These are phyloP conservation scores for Neophaeococcomyces mojaviensis DNA, from an alignment of 2,329 filamentous ascomycete genomes.

Conservation along the genomic window DNA sequence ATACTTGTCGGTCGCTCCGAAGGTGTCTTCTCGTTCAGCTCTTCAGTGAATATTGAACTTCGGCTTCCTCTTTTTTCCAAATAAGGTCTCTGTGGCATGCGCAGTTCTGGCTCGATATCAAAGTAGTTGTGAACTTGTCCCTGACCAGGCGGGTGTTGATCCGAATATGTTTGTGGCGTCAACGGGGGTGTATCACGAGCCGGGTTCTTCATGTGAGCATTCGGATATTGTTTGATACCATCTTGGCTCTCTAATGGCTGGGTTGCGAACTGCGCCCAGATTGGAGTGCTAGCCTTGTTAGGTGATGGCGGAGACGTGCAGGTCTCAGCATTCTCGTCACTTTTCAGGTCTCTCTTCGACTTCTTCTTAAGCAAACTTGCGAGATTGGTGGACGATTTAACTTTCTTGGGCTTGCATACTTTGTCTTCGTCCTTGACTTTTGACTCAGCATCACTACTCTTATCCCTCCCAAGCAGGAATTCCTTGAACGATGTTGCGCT, in stretches of 20 bases:
- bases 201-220: slow-evolving; percentile 37
- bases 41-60: slow-evolving; percentile 25
- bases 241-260: slow-evolving; percentile 29
- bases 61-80: slow-evolving; percentile 22
- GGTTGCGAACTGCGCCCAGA: slow-evolving; percentile 68
- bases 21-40: slow-evolving; percentile 24
- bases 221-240: slow-evolving; percentile 36
- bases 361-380: slow-evolving; percentile 67
- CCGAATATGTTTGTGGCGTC: slow-evolving; percentile 42
- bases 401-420: slow-evolving; percentile 52
- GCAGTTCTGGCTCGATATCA: slow-evolving; percentile 38
- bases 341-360: slow-evolving; percentile 61
- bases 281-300: slow-evolving; percentile 53
- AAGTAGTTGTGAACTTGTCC: slow-evolving; percentile 52
- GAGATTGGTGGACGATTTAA: slow-evolving; percentile 78
- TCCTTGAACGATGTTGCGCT: slow-evolving; percentile 23
- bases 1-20: slow-evolving; percentile 12
- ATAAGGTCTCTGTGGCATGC: slow-evolving; percentile 34
- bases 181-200: slow-evolving; percentile 52
- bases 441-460: slow-evolving; percentile 30
- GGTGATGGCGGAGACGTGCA: slow-evolving; percentile 49
- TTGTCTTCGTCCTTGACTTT: slow-evolving; percentile 27
- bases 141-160: slow-evolving; percentile 54
- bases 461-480: slow-evolving; percentile 27
- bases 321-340: slow-evolving; percentile 45